Evolutionary conservation across 495 filamentous ascomycete genomes (phyloP).

Genomic region (Collariella sp.): DNA sequence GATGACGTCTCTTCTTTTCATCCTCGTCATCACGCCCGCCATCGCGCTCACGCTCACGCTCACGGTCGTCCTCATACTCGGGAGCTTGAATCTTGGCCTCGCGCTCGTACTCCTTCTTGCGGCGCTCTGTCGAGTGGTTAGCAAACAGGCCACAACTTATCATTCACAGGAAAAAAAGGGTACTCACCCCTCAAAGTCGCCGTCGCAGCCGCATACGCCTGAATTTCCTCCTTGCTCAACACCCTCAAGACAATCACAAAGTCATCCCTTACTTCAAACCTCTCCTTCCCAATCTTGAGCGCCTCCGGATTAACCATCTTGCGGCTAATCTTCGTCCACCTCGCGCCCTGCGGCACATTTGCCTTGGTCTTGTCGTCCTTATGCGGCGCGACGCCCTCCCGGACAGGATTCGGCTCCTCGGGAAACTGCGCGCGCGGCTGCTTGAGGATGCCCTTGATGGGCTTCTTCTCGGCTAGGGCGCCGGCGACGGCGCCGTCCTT

Average conservation of each 20-base stretch:
- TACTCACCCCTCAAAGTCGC: conserved; percentile 64
- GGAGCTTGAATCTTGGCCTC: conserved; percentile 16
- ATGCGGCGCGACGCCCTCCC: conserved; percentile 81
- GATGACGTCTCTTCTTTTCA: conserved; percentile 10
- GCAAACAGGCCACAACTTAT: too few relatives aligned
- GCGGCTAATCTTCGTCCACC: conserved; percentile 85
- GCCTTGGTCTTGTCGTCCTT: conserved; percentile 69
- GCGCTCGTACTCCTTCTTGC: conserved; percentile 31
- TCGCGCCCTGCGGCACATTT: conserved; percentile 65
- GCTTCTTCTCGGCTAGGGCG: conserved; percentile 25
- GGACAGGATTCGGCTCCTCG: conserved; percentile 64
- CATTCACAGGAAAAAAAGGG: conserved; percentile 2
- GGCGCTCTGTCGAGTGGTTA: conserved; percentile 23
- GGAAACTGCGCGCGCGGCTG: conserved; percentile 66
- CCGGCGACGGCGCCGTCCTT: too few relatives aligned
- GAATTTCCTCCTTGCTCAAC: conserved; percentile 71
- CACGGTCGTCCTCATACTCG: conserved; percentile 14
- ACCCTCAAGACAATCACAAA: conserved; percentile 81
- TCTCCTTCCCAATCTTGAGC: conserved; percentile 64
- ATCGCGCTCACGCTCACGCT: conserved; percentile 15
- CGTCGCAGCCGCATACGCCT: conserved; percentile 66
- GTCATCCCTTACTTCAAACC: conserved; percentile 71
- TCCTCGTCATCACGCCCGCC: background rate
- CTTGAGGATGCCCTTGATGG: conserved; percentile 50
- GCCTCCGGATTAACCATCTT: conserved; percentile 77